Evolutionary conservation across 176 grass and related monocot species (phyloP).

Genomic region (Paspalum notatum): DNA sequence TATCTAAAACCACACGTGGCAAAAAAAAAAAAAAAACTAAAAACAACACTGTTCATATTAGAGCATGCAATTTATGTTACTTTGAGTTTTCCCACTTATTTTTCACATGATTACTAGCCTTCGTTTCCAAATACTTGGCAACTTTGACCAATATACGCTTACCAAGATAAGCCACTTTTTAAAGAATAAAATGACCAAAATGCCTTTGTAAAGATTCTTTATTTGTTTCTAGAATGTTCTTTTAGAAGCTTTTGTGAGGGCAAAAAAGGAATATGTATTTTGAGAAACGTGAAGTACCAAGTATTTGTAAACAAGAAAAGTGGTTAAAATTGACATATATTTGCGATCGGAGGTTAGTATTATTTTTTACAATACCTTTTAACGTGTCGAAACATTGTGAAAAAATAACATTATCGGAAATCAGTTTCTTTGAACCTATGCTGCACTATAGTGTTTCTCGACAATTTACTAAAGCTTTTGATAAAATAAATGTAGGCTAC

Average conservation of each 20-base stretch:
- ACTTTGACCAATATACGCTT: too few relatives aligned
- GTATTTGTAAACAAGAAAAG: too few relatives aligned
- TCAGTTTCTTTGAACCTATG: not conserved
- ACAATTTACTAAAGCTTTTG: not conserved
- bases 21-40: not conserved
- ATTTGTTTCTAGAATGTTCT: too few relatives aligned
- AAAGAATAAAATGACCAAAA: too few relatives aligned
- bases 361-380: not conserved
- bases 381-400: not conserved
- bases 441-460: not conserved
- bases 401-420: not conserved
- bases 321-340: too few relatives aligned
- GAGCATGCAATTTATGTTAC: not conserved
- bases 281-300: too few relatives aligned
- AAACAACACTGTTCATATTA: not conserved
- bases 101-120: not conserved
- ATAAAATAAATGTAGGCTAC: not conserved
- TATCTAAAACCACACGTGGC: not conserved
- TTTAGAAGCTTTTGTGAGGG: too few relatives aligned
- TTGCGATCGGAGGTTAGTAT: too few relatives aligned
- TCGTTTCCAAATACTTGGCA: too few relatives aligned
- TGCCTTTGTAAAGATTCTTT: too few relatives aligned
- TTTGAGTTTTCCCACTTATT: not conserved
- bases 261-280: too few relatives aligned
- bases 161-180: too few relatives aligned